Evolutionary conservation across 768 basidiomycete species (phyloP).

Genomic region (Amanita pallidorosea): DNA sequence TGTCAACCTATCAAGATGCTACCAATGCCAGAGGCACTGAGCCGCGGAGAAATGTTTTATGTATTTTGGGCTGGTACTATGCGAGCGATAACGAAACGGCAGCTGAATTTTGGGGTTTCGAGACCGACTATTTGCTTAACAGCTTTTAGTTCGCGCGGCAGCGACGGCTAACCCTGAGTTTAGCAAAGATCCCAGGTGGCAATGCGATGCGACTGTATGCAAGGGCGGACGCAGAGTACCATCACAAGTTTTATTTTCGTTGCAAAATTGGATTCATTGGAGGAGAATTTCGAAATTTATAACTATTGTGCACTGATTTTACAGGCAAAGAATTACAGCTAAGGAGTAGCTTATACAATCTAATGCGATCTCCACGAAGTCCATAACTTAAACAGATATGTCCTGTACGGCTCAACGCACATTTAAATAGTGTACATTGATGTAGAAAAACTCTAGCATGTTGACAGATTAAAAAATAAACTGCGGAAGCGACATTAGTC

Average conservation of each 20-base stretch:
- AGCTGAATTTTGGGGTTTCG: background rate
- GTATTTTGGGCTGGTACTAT: background rate
- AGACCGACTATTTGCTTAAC: background rate
- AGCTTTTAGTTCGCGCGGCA: background rate
- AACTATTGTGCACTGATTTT: background rate
- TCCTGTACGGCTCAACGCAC: slow-evolving; percentile 1
- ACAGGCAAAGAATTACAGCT: background rate
- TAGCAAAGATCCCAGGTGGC: background rate
- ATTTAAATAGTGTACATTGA: slow-evolving; percentile 2
- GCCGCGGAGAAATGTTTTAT: background rate
- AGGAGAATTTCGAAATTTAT: background rate
- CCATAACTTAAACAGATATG: slow-evolving; percentile 3
- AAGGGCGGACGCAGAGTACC: background rate
- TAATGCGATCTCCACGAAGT: background rate
- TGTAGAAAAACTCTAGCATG: background rate
- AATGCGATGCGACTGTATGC: background rate
- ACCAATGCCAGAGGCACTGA: background rate
- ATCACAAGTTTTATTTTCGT: background rate
- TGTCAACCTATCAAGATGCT: background rate
- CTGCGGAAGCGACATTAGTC: slow-evolving; percentile 7
- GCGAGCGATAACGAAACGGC: too few species aligned
- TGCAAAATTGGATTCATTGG: background rate
- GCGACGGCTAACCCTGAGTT: slow-evolving; percentile 1
- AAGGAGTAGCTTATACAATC: background rate
- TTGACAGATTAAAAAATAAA: slow-evolving; percentile 9